Conservation (phyloP, 2,329 filamentous ascomycete species). For the Sporothrix euskadiensis region DNA sequence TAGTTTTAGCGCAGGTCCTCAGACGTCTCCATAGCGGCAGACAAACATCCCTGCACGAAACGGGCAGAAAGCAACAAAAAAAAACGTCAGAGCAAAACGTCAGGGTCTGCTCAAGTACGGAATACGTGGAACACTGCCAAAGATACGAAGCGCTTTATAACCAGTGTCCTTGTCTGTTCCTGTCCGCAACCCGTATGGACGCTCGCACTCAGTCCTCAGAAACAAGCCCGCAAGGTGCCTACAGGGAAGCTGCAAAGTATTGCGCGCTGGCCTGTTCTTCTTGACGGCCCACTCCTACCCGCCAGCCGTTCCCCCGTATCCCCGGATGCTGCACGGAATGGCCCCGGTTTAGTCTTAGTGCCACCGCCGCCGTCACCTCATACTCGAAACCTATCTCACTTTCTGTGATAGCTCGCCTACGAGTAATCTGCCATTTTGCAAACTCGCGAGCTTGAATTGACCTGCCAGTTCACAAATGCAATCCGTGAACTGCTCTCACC, state of each 20-base stretch:
- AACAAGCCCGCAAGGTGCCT: not conserved
- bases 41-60: not conserved
- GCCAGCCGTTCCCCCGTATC: conserved; percentile 28
- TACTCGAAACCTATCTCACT: not conserved
- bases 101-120: not conserved
- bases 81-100: not conserved
- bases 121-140: not conserved
- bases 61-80: not conserved
- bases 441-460: not conserved
- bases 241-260: not conserved
- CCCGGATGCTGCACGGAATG: conserved; percentile 26
- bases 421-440: not conserved
- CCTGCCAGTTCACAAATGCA: not conserved
- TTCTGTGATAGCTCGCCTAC: not conserved
- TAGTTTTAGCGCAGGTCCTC: not conserved
- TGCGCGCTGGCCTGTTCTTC: not conserved
- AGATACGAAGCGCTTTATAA: not conserved
- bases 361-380: conserved; percentile 7
- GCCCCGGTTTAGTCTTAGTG: conserved; percentile 24
- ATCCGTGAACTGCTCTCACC: not conserved
- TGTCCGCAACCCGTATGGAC: not conserved
- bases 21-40: not conserved
- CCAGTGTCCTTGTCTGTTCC: not conserved
- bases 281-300: conserved; percentile 22
- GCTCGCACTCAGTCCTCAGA: not conserved